Evolutionary conservation across 768 basidiomycete species (phyloP), one percentile per base, ranked within the genome.

Genomic region (Leccinum boreale): DNA sequence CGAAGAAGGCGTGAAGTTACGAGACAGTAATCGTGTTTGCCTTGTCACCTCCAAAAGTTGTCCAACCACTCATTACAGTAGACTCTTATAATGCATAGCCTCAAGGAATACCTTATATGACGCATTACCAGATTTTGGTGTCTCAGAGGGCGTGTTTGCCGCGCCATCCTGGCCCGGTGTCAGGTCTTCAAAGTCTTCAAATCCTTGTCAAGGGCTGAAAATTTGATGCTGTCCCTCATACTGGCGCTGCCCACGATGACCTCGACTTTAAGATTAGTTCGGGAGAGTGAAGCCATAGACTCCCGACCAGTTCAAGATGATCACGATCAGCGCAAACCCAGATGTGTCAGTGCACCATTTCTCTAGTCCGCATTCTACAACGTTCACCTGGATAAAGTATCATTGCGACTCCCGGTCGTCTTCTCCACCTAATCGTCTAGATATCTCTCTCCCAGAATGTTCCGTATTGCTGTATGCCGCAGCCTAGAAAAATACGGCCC

Each of bases 101-200:
- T 17, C 15, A 1, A 15, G 15, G 36, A 9, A 39, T 39, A n/a
- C 36, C 36, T 17, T 17, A n/a, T 9, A n/a, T 39, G 17, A n/a
- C 17, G 17, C 36, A n/a, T 39, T 39, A 39, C 17, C 36, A 39
- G 17, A 39, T 39, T 36, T 36, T 9, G 36, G 36, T n/a, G 36
- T 35, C 15, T 35, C 5, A 35, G 14, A 36, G 15, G 35, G 15
- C 35, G 15, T 36, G 35, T 36, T 36, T 36, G 35, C 35, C 81
- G 94, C 24, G 92, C 91, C 8, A 75, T 98, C 47, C 79, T 98
- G 45, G 95, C 97, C 3, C 76, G 98, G 26, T 0, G 6, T 46
- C 95, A 98, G 74, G 81, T 98, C 6, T 72, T 98, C 62, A 92
- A 86, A 69, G 96, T 96, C 1, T 95, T 95, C 0, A 98, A 98